Percentiles rank a stretch among this genome's conserved stretches.
Evolutionary conservation across 768 basidiomycete genomes (phyloP).

Genomic region (Krasilnikovozyma curviuscula): DNA sequence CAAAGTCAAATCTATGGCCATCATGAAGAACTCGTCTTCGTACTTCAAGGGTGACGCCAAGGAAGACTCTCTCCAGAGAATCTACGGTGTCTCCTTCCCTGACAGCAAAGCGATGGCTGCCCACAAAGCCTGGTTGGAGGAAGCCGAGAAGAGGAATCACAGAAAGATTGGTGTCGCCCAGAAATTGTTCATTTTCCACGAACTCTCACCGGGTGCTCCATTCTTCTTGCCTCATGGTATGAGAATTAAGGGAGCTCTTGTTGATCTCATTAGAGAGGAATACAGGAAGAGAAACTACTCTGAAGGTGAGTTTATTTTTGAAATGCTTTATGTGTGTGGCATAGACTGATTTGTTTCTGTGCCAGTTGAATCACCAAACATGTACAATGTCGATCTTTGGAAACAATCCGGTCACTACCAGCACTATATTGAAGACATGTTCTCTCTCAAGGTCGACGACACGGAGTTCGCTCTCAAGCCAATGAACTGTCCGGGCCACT

Average conservation of each 20-base stretch:
- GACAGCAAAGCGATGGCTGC: slow-evolving; percentile 87
- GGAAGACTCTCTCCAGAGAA: slow-evolving; percentile 84
- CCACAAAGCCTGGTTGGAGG: slow-evolving; percentile 85
- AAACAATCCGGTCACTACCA: slow-evolving; percentile 96
- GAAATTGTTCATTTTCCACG: slow-evolving; percentile 97
- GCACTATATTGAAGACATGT: slow-evolving; percentile 98
- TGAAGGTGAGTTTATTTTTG: slow-evolving; percentile 40
- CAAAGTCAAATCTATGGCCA: slow-evolving; percentile 88
- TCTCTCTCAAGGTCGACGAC: slow-evolving; percentile 80
- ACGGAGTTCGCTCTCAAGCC: slow-evolving; percentile 91
- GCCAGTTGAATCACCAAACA: slow-evolving; percentile 87
- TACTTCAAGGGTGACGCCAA: slow-evolving; percentile 89
- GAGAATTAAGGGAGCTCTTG: slow-evolving; percentile 80
- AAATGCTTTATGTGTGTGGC: neutral
- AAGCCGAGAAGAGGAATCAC: slow-evolving; percentile 96
- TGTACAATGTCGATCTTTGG: slow-evolving; percentile 93
- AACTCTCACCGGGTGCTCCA: slow-evolving; percentile 77
- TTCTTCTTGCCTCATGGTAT: slow-evolving; percentile 98
- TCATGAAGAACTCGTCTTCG: slow-evolving; percentile 93
- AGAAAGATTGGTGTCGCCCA: slow-evolving; percentile 94
- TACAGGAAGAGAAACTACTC: slow-evolving; percentile 91
- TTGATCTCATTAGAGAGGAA: slow-evolving; percentile 83
- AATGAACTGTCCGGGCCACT: slow-evolving; percentile 97
- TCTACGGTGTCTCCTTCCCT: slow-evolving; percentile 97
- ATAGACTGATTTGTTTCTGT: neutral